Percentiles rank a stretch among this genome's conserved stretches.
phyloP scores from a whole-genome alignment of 352 stramenopile species.

The Globisporangium orthogonon region DNA sequence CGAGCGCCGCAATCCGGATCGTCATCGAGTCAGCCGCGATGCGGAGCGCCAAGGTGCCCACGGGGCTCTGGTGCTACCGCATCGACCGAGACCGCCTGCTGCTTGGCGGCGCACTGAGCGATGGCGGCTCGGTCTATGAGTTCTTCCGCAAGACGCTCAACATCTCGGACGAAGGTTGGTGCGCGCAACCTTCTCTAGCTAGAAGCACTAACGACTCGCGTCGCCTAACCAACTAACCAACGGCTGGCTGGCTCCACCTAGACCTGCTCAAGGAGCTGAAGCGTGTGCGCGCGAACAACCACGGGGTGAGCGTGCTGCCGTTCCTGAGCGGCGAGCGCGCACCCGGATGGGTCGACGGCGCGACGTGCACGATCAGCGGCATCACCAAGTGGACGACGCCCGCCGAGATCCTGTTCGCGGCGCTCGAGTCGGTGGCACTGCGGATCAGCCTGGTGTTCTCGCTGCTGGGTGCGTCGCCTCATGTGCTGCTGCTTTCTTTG shows the following conservation, averaged over 20 bases:
- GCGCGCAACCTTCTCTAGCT: background rate
- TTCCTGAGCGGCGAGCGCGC: conserved; percentile 92
- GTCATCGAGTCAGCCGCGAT: conserved; percentile 55
- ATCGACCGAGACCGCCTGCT: conserved; percentile 82
- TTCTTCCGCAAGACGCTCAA: conserved; percentile 83
- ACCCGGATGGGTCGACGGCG: conserved; percentile 89
- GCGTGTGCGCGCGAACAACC: conserved; percentile 30
- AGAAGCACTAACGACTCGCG: background rate
- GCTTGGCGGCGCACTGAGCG: conserved; percentile 92
- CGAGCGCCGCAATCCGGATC: conserved; percentile 90
- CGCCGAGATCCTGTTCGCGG: conserved; percentile 84
- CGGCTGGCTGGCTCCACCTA: background rate
- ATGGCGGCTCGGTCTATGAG: conserved; percentile 94
- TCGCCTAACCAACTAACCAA: background rate
- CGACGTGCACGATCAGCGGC: conserved; percentile 86
- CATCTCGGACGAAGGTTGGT: conserved; percentile 35
- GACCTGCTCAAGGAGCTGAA: conserved; percentile 37
- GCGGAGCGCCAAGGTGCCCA: conserved; percentile 61
- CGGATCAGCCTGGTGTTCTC: conserved; percentile 83
- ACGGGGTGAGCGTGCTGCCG: conserved; percentile 85
- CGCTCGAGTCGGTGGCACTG: conserved; percentile 89
- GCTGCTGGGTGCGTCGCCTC: conserved; percentile 48
- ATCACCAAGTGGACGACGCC: conserved; percentile 89
- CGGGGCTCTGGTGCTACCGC: conserved; percentile 93
- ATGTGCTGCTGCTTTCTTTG: no score